Evolutionary conservation across 306 rosid species (phyloP), one percentile per base, ranked within the genome.

Genomic region (Rosa multiflora): DNA sequence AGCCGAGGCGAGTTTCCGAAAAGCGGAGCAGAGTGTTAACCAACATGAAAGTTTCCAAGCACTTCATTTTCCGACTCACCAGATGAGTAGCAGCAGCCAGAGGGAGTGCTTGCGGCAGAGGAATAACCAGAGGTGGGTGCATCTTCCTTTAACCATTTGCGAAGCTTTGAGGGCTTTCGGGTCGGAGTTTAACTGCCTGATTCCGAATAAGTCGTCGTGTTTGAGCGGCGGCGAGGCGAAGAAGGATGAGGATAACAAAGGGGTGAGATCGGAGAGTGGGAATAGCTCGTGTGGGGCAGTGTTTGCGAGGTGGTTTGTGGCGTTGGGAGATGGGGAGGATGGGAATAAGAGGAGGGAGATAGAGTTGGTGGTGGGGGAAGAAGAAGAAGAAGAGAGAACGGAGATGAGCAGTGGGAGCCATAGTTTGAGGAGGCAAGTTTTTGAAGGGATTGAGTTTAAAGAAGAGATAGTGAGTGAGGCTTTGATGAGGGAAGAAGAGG

Each of bases 161-260:
- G 99, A 95, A 29, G 97, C 98, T 52, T 78, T 95, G 80, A 89
- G 89, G 78, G 84, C 86, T 29, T 86, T 88, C 49, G 88, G 94
- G 14, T 79, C 91, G 3, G 97, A 95, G 86, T 87, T 95, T n/a
- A 93, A 81, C 76, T 95, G 99, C 74, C 85, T 95, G 72, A 77
- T 95, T 40, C 99, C 99, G 37, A 93, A 97, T 55, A 85, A 90
- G 77, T 90, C 98, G 48, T 85, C 94, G 44, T 91, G 95, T 67
- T 68, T 73, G 70, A 29, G n/a, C 68, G 68, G 68, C 40, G 83
- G 75, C 15, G 86, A 86, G 20, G 84, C 83, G 75, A 85, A 81
- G 61, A 90, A 81, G 39, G 87, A 88, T 53, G 90, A 85, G 46
- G 85, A 82, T 26, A 86, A 70, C 32, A 79, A 75, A 64, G 79